phyloP scores from a whole-genome alignment of 345 rosid species.

The Gossypium arboreum region DNA sequence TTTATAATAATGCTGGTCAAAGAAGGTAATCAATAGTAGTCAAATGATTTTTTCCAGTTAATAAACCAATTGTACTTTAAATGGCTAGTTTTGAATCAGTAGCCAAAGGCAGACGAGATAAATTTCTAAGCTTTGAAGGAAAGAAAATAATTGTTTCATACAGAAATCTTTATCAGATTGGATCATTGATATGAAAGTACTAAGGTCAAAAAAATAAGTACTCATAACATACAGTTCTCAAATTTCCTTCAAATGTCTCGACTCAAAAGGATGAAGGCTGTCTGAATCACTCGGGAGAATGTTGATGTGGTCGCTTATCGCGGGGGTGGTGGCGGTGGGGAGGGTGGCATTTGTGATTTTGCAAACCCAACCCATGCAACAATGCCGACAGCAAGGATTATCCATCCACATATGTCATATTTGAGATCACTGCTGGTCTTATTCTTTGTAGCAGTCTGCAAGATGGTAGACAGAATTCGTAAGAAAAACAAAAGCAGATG shows the following conservation, averaged over 20 bases:
- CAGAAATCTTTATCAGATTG: background rate
- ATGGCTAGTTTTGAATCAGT: background rate
- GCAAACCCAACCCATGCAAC: slow-evolving; percentile 82
- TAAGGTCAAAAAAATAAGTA: slow-evolving; percentile 15
- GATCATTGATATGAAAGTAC: slow-evolving; percentile 7
- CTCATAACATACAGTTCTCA: slow-evolving; percentile 15
- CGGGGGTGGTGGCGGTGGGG: slow-evolving; percentile 33
- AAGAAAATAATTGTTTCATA: background rate
- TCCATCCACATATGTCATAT: slow-evolving; percentile 83
- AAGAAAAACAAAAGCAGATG: background rate
- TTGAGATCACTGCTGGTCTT: slow-evolving; percentile 61
- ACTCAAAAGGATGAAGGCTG: slow-evolving; percentile 3
- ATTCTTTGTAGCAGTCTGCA: slow-evolving; percentile 58
- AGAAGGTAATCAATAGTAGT: too few relatives aligned
- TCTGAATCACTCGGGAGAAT: background rate
- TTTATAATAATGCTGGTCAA: background rate
- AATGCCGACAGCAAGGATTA: slow-evolving; percentile 77
- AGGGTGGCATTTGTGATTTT: slow-evolving; percentile 60
- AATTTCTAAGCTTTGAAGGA: background rate
- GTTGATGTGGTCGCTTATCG: slow-evolving; percentile 20
- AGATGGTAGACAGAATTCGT: background rate
- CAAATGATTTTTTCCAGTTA: too few relatives aligned
- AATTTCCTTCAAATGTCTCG: background rate
- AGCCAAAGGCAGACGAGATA: background rate
- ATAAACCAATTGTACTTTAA: too few relatives aligned